Base-by-base conservation (phyloP, 2,329 filamentous ascomycete genomes). In the Aaosphaeria arxii region DNA sequence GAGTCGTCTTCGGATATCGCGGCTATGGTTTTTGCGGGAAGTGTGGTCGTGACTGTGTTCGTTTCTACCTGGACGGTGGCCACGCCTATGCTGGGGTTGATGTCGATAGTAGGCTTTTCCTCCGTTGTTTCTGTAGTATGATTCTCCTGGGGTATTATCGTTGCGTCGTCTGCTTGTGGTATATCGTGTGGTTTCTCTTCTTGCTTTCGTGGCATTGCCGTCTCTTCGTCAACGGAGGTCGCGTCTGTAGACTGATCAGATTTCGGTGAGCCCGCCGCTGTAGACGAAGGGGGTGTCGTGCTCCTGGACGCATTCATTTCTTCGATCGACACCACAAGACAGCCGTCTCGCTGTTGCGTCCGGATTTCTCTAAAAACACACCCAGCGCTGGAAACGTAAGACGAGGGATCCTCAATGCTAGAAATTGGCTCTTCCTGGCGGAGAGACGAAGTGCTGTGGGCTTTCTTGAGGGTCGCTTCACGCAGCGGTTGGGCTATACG, bases 161-260 rank as follows among this genome's bases (percentile, higher is more conserved):
- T 35, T 30, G 48, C 44, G 6, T 30, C 28, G 31, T 65, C 62
- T 9, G 59, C 46, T 42, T 61, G 60, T 3, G 49, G 32, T 5
- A 45, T 46, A 6, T 48, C 38, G 17, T 54, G 50, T 36, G 33
- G 3, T n/a, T 9, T n/a, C 7, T 36, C n/a, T 9, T n/a, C 33
- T 4, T 9, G 9, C 17, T 24, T 24, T 24, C 17, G 17, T 13
- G 33, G 33, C 17, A 40, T 40, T 11, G 17, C 39, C 5, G 43
- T 35, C 24, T 71, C 66, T 33, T 66, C 69, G 36, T 71, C 69
- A 5, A 69, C 57, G 1, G 68, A 71, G 4, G 68, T 71, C 5
- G 67, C 68, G 30, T 69, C 68, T 3, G 69, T 71, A 6, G 66
- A 69, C 11, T 64, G 59, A 17, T 62, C 54, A 28, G 68, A 70